These are phyloP conservation scores for Sicyos baderoa DNA, from an alignment of 306 rosid species.

Conservation along the genomic window DNA sequence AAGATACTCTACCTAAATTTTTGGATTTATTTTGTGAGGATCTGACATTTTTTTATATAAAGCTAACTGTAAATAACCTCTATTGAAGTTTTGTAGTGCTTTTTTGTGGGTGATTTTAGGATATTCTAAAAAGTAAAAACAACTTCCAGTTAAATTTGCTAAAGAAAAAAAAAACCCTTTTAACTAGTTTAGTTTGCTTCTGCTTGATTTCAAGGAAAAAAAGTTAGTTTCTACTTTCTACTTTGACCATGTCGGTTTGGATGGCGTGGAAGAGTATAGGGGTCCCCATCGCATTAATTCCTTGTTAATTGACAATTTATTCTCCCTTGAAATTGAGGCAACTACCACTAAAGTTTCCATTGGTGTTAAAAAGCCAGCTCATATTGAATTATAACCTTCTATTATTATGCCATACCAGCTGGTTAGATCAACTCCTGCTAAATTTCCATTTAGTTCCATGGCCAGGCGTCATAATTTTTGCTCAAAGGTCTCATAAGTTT, in stretches of 20 bases:
- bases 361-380: conserved; percentile 15
- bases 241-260: neutral
- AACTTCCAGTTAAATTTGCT: neutral
- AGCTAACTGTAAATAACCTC: neutral
- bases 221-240: neutral
- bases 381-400: conserved; percentile 10
- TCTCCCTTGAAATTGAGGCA: neutral
- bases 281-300: conserved; percentile 16
- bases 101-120: neutral
- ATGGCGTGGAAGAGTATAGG: neutral
- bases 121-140: neutral
- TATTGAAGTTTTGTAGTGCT: neutral
- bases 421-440: conserved; percentile 2
- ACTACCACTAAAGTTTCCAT: conserved; percentile 13
- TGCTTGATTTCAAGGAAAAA: too few species aligned
- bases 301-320: conserved; percentile 1
- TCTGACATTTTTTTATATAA: neutral
- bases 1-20: too few species aligned
- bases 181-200: neutral
- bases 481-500: conserved; percentile 1
- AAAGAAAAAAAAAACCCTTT: neutral
- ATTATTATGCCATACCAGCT: conserved; percentile 8
- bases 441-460: conserved; percentile 5
- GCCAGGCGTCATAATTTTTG: neutral
- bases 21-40: neutral